Evolutionary conservation across 495 filamentous ascomycete genomes (phyloP).

Genomic region (Trichoderma parareesei): DNA sequence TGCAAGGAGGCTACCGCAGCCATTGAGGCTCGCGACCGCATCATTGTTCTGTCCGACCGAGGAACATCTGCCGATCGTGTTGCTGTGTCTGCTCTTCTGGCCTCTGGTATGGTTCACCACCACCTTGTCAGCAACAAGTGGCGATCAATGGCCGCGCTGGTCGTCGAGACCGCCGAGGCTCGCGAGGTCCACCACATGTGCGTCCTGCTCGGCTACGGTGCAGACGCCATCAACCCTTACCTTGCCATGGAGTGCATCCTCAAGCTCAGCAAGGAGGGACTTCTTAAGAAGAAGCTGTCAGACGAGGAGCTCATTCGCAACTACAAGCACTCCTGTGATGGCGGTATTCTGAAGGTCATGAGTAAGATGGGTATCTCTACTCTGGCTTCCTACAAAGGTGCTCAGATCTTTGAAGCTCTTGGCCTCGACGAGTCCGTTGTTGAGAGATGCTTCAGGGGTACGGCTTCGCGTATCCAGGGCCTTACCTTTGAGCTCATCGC

Average conservation of each 20-base stretch:
- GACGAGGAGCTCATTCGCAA: slow-evolving; percentile 86
- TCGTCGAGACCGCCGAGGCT: slow-evolving; percentile 93
- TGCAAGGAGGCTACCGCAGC: slow-evolving; percentile 80
- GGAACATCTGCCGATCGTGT: slow-evolving; percentile 78
- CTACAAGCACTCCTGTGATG: slow-evolving; percentile 96
- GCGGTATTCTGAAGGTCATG: slow-evolving; percentile 99
- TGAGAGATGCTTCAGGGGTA: slow-evolving; percentile 93
- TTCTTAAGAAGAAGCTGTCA: slow-evolving; percentile 83
- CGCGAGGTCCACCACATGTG: slow-evolving; percentile 99
- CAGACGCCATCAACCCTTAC: slow-evolving; percentile 94
- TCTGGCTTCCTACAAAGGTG: slow-evolving; percentile 95
- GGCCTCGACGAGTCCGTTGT: slow-evolving; percentile 94
- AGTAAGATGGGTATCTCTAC: slow-evolving; percentile 99
- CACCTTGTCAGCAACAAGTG: slow-evolving; percentile 96
- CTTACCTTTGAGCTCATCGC: slow-evolving; percentile 94
- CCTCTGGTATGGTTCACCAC: slow-evolving; percentile 93
- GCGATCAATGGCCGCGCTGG: slow-evolving; percentile 79
- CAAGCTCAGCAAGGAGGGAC: slow-evolving; percentile 93
- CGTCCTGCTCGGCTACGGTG: slow-evolving; percentile 92
- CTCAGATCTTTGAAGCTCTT: slow-evolving; percentile 98
- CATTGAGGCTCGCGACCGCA: slow-evolving; percentile 74
- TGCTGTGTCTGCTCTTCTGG: slow-evolving; percentile 79
- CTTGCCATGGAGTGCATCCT: slow-evolving; percentile 96
- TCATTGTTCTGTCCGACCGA: slow-evolving; percentile 88
- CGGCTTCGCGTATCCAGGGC: slow-evolving; percentile 91